Percentiles rank a stretch among this genome's conserved stretches.
Evolutionary conservation across 306 rosid species (phyloP).

Genomic region (Sophora flavescens): DNA sequence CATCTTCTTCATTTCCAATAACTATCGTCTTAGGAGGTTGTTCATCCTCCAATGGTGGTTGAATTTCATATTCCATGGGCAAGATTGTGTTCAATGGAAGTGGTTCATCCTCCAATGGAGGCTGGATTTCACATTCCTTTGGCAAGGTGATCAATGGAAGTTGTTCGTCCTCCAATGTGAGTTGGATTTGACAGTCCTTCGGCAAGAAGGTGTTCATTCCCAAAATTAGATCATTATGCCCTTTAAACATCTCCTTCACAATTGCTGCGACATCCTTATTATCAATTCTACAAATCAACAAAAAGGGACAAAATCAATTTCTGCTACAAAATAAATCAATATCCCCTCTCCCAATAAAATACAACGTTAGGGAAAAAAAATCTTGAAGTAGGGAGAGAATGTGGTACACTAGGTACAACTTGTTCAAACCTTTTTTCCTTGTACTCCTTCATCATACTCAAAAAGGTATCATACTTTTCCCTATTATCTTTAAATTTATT

Average conservation of each 20-base stretch:
- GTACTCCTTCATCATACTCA: slow-evolving; percentile 77
- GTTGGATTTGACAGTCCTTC: slow-evolving; percentile 69
- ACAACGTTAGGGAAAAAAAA: neutral
- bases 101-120: too few relatives aligned
- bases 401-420: neutral
- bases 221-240: slow-evolving; percentile 67
- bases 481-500: slow-evolving; percentile 71
- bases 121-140: too few relatives aligned
- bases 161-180: slow-evolving; percentile 17
- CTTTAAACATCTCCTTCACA: slow-evolving; percentile 77
- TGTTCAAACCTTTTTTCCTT: slow-evolving; percentile 70
- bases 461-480: slow-evolving; percentile 72
- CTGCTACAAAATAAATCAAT: neutral
- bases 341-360: neutral
- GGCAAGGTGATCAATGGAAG: too few relatives aligned
- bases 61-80: too few relatives aligned
- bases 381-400: neutral
- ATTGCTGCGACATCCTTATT: slow-evolving; percentile 63
- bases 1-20: slow-evolving; percentile 59
- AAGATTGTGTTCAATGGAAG: too few relatives aligned
- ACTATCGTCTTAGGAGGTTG: slow-evolving; percentile 49
- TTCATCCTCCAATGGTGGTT: slow-evolving; percentile 40
- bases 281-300: slow-evolving; percentile 66
- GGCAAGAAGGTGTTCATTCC: slow-evolving; percentile 88
- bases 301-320: slow-evolving; percentile 2